phyloP scores from a whole-genome alignment of 148 eudicot genomes.

The Linanthus parryae region DNA sequence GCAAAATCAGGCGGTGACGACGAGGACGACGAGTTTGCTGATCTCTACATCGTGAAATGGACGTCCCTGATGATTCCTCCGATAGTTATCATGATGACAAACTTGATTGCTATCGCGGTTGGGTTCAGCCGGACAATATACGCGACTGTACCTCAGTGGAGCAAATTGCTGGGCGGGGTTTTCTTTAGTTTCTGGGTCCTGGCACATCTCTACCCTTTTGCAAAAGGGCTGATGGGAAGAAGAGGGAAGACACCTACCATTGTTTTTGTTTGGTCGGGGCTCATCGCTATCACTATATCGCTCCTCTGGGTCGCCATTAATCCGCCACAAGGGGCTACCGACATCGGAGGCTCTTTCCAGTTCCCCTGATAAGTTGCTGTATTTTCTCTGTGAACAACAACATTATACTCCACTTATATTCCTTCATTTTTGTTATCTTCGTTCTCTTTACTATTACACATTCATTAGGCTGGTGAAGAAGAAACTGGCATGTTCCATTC shows the following conservation, averaged over 20 bases:
- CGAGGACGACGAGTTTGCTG: conserved; percentile 80
- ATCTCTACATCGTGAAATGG: conserved; percentile 83
- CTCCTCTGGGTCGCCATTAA: conserved; percentile 86
- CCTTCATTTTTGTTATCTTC: too few species aligned
- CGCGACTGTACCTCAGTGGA: conserved; percentile 83
- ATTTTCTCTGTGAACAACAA: too few species aligned
- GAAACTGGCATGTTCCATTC: too few species aligned
- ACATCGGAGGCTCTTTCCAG: conserved; percentile 84
- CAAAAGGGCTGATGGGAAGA: conserved; percentile 94
- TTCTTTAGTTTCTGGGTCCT: conserved; percentile 95
- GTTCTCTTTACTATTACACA: too few species aligned
- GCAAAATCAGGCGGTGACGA: conserved; percentile 78
- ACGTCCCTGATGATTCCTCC: conserved; percentile 89
- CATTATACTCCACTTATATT: too few species aligned
- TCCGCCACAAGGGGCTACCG: conserved; percentile 59
- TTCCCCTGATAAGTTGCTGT: conserved; percentile 47
- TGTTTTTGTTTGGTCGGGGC: conserved; percentile 88
- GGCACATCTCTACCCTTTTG: conserved; percentile 91
- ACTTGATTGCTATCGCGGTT: conserved; percentile 75
- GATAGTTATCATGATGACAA: conserved; percentile 69
- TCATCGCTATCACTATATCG: conserved; percentile 79
- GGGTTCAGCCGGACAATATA: conserved; percentile 87
- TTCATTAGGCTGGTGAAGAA: too few species aligned
- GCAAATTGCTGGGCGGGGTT: conserved; percentile 78
- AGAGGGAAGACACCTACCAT: conserved; percentile 89